Base-by-base conservation (phyloP, 1,139 yeast genomes). In the Yamadazyma songkhlaensis region DNA sequence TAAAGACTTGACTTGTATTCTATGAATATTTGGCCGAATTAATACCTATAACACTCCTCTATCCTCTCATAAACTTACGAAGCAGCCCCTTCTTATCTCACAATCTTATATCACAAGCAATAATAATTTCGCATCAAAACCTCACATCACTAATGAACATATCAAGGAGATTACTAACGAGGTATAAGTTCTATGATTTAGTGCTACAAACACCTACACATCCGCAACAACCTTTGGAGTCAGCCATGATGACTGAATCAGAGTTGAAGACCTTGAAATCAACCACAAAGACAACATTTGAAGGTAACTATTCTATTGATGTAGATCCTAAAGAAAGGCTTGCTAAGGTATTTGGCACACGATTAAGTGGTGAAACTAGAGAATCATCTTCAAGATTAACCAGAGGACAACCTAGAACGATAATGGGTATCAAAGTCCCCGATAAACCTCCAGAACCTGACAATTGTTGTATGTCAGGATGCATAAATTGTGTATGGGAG, bases 401-500 rank as follows among this genome's bases (percentile, higher is more conserved):
- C 5, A 54, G 72, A 25, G 72, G 73, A 4, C 58, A 65, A 33
- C 69, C 77, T 1, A 49, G 59, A 28, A 48, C 51, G 2, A 78
- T 90, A 6, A 90, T 81, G 0, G 97, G 97, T 0, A 65, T 90
- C 0, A 58, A 57, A 3, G 95, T 92, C 0, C 96, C 96, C 2
- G 78, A 76, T 12, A 74, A 73, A 52, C 98, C 98, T 1, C 69
- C 66, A 5, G 96, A 88, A 51, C 97, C 97, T 2, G 95, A 89
- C 51, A 89, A 90, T 58, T 92, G 98, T 59, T 92, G 98, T 59
- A 89, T 89, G 96, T 83, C 95, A 46, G 98, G 98, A 2, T 92
- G 98, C 59, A 80, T 88, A 29, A 87, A 90, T 59, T 92, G 98
- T 60, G 97, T 92, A 2, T 92, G 97, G 97, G 97, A 90, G 50